Conservation (phyloP, 345 rosid species). For the Sonneratia alba region DNA sequence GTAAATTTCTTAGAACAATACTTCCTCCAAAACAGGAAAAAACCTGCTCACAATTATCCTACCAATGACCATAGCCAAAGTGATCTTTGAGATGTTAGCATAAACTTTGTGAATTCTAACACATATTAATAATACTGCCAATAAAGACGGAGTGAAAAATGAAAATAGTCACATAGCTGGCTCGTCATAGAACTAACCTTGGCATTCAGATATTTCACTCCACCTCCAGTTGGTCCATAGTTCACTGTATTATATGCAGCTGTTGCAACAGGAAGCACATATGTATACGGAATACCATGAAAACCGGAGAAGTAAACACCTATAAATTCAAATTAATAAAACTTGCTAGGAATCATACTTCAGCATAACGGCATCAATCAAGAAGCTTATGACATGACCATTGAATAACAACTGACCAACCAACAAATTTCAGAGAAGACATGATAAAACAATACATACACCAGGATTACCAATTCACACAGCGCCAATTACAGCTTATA, state of each 20-base stretch:
- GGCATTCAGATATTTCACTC: conserved; percentile 70
- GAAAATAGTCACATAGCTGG: neutral
- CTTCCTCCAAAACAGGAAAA: neutral
- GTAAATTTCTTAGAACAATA: neutral
- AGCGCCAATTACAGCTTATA: too few species aligned
- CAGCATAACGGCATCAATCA: conserved; percentile 3
- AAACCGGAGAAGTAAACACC: conserved; percentile 64
- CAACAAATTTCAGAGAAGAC: neutral
- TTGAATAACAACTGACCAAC: neutral
- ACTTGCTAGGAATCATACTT: conserved; percentile 24
- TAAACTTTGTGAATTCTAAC: neutral
- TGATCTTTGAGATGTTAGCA: neutral
- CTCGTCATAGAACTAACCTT: conserved; percentile 41
- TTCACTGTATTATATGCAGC: conserved; percentile 50
- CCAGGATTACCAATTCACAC: neutral
- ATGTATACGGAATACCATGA: conserved; percentile 57
- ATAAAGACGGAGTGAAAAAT: neutral
- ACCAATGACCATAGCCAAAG: neutral
- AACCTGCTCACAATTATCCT: neutral
- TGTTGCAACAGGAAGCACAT: conserved; percentile 69
- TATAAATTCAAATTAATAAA: conserved; percentile 43
- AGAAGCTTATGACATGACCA: conserved; percentile 1
- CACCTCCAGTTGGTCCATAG: conserved; percentile 67
- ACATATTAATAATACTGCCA: too few species aligned
- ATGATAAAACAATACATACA: neutral